Evolutionary conservation across 192 early-diverging fungal genomes (phyloP).

Genomic region (Rhizophagus clarus): DNA sequence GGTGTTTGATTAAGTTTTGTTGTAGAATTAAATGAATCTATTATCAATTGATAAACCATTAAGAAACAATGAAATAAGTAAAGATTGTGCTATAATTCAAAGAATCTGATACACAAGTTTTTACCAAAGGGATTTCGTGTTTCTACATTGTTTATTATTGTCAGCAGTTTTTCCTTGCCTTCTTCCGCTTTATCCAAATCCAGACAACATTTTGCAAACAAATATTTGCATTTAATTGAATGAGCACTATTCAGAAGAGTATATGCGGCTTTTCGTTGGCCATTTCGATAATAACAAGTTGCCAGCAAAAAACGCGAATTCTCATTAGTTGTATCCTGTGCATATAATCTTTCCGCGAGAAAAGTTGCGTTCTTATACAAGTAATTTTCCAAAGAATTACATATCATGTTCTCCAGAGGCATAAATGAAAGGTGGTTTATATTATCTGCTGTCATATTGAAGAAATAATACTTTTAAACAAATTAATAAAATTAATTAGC

Average conservation of each 20-base stretch:
- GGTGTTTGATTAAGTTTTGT: constrained; percentile 9
- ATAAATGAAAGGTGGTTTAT: not conserved
- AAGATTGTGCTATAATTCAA: constrained; percentile 9
- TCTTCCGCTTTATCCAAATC: constrained; percentile 41
- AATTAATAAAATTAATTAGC: too few relatives aligned
- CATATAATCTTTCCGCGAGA: constrained; percentile 45
- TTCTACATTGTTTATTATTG: not conserved
- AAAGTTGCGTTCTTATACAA: constrained; percentile 45
- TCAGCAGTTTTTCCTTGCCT: constrained; percentile 34
- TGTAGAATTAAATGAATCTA: not conserved
- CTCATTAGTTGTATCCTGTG: constrained; percentile 30
- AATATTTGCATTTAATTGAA: constrained; percentile 34
- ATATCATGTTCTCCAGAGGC: constrained; percentile 38
- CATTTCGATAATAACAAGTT: constrained; percentile 42
- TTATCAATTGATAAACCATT: not conserved
- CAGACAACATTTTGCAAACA: constrained; percentile 51
- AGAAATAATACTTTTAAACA: not conserved
- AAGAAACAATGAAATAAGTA: not conserved
- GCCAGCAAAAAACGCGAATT: constrained; percentile 41
- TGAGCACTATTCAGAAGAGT: constrained; percentile 33
- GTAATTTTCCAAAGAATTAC: constrained; percentile 44
- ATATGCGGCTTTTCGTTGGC: constrained; percentile 39
- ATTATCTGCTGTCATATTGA: not conserved
- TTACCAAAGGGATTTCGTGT: constrained; percentile 10
- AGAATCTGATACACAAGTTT: constrained; percentile 18